A percentile compares a stretch with the other conserved stretches of the same genome.
phyloP scores from a whole-genome alignment of 1,284 basidiomycete genomes.

The Ganoderma multipileum region DNA sequence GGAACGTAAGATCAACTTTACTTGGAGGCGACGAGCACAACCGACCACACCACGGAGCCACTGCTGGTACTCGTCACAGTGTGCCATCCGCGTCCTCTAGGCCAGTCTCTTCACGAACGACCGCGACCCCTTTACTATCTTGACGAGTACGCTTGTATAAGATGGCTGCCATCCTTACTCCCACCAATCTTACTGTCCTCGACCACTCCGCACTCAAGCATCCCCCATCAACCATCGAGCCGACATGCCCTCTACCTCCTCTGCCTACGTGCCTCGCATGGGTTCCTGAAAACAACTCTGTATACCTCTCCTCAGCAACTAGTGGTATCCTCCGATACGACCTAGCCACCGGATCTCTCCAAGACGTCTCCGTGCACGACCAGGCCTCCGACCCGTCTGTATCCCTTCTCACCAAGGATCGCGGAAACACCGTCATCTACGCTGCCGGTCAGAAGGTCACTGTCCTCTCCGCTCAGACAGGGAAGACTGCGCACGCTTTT shows the following conservation, averaged over 20 bases:
- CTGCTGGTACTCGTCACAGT: neutral
- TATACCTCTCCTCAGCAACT: slow-evolving; percentile 56
- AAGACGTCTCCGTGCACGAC: slow-evolving; percentile 45
- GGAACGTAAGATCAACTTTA: slow-evolving; percentile 2
- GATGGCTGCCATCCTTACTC: slow-evolving; percentile 37
- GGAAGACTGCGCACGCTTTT: slow-evolving; percentile 61
- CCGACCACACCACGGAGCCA: neutral
- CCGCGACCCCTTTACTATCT: neutral
- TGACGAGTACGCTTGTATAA: neutral
- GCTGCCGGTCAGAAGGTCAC: slow-evolving; percentile 59
- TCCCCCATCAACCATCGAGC: slow-evolving; percentile 44
- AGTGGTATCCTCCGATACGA: slow-evolving; percentile 59
- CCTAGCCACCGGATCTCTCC: slow-evolving; percentile 46
- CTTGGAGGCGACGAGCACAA: neutral
- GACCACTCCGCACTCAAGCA: slow-evolving; percentile 55
- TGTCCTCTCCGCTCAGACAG: slow-evolving; percentile 63
- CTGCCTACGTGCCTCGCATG: slow-evolving; percentile 55
- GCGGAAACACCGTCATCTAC: slow-evolving; percentile 52
- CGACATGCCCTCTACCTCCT: slow-evolving; percentile 47
- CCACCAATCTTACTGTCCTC: slow-evolving; percentile 42
- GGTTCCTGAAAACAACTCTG: slow-evolving; percentile 58
- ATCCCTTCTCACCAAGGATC: slow-evolving; percentile 54
- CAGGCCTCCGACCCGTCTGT: slow-evolving; percentile 39
- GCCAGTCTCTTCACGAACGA: neutral
- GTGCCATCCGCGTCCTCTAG: neutral